Conservation (phyloP, 129 eudicot genomes). For the Helichrysum umbraculigerum region DNA sequence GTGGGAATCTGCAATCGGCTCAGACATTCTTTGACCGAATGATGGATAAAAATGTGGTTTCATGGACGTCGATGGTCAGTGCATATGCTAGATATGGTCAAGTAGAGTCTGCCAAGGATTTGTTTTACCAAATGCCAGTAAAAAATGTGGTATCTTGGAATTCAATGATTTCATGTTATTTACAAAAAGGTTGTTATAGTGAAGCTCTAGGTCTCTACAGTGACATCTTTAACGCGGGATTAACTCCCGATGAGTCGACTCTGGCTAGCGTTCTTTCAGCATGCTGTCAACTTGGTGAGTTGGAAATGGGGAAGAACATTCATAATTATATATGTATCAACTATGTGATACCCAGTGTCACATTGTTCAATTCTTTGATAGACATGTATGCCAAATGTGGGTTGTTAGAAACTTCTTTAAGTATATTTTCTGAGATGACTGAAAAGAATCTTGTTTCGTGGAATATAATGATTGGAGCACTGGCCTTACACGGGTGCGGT, state of each 20-base stretch:
- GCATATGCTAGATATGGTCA: constrained; percentile 36
- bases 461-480: constrained; percentile 42
- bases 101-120: constrained; percentile 28
- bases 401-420: constrained; percentile 18
- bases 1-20: constrained; percentile 34
- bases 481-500: constrained; percentile 41
- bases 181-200: constrained; percentile 29
- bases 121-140: constrained; percentile 38
- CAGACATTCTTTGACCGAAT: constrained; percentile 38
- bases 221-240: constrained; percentile 28
- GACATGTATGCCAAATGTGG: constrained; percentile 26
- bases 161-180: constrained; percentile 42
- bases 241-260: constrained; percentile 38
- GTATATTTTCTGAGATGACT: constrained; percentile 18
- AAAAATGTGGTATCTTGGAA: constrained; percentile 51
- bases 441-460: constrained; percentile 32
- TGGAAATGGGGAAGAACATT: constrained; percentile 31
- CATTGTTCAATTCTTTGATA: constrained; percentile 30
- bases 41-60: constrained; percentile 39
- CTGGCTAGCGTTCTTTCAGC: constrained; percentile 40
- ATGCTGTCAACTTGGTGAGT: constrained; percentile 44
- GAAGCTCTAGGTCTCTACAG: constrained; percentile 33
- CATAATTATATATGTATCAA: constrained; percentile 27
- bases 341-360: constrained; percentile 31
- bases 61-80: constrained; percentile 50